phyloP scores from a whole-genome alignment of 1,284 basidiomycete genomes.

The Cryptococcus sp. region DNA sequence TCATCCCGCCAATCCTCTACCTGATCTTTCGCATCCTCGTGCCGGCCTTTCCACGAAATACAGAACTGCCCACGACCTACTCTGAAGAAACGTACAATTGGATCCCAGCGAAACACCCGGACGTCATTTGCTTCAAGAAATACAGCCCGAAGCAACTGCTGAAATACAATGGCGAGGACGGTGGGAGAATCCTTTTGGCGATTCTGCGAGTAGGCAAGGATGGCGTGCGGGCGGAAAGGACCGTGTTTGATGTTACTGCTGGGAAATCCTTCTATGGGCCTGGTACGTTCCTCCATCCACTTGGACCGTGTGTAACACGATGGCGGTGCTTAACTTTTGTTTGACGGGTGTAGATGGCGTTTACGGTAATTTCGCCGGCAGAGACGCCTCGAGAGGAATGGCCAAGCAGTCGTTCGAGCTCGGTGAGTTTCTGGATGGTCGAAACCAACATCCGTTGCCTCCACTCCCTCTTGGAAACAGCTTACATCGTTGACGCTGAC shows the following conservation, averaged over 20 bases:
- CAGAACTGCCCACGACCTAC: constrained; percentile 30
- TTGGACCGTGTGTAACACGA: not conserved
- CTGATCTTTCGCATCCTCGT: constrained; percentile 71
- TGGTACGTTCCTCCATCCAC: constrained; percentile 58
- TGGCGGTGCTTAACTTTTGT: constrained; percentile 1
- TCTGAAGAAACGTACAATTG: constrained; percentile 69
- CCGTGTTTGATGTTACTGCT: constrained; percentile 86
- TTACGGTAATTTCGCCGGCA: constrained; percentile 94
- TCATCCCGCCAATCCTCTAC: constrained; percentile 77
- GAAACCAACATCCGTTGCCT: not conserved
- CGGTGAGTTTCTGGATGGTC: constrained; percentile 60
- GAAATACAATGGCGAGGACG: constrained; percentile 64
- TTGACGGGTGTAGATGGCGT: constrained; percentile 67
- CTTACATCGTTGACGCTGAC: constrained; percentile 3
- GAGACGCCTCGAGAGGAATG: constrained; percentile 93
- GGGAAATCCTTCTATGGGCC: constrained; percentile 92
- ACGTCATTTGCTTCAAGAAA: constrained; percentile 70
- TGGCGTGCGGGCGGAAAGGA: constrained; percentile 61
- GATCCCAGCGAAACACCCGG: constrained; percentile 77
- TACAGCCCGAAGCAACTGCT: constrained; percentile 74
- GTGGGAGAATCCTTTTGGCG: constrained; percentile 76
- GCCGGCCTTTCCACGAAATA: constrained; percentile 55
- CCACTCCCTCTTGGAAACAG: not conserved
- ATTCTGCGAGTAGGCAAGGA: constrained; percentile 65
- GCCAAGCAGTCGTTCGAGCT: constrained; percentile 92